Evolutionary conservation across 768 basidiomycete species (phyloP).

Genomic region (Kwoniella sp.): DNA sequence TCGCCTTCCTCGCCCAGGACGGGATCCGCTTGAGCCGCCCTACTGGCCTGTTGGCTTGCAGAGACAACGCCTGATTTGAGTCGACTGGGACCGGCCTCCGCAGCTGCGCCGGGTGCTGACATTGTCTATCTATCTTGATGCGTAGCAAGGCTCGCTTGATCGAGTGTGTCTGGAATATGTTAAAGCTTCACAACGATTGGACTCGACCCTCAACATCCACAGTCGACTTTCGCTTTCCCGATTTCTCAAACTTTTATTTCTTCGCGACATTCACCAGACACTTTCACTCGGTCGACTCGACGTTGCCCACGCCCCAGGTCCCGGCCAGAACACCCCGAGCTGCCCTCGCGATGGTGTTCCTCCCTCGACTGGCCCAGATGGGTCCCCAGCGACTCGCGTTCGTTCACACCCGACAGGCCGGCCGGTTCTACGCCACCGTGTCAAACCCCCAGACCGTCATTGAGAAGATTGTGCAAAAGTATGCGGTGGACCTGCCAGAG

Average conservation of each 20-base stretch:
- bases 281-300: neutral
- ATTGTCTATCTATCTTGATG: neutral
- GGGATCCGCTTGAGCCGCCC: neutral
- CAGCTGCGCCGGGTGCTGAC: neutral
- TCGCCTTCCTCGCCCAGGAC: neutral
- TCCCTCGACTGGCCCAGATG: conserved; percentile 8
- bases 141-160: neutral
- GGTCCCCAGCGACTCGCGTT: conserved; percentile 4
- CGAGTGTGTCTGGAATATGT: neutral
- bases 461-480: conserved; percentile 96
- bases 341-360: conserved; percentile 1
- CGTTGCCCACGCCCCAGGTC: too few species aligned
- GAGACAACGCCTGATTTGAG: too few species aligned
- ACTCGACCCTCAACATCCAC: conserved; percentile 1
- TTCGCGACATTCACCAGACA: neutral
- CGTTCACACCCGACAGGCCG: conserved; percentile 5
- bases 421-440: conserved; percentile 33
- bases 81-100: conserved; percentile 13
- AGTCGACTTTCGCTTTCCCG: neutral
- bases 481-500: conserved; percentile 80
- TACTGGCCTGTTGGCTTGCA: neutral
- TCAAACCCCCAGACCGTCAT: conserved; percentile 69
- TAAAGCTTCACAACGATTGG: conserved; percentile 13
- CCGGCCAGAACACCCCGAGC: neutral
- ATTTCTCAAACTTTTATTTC: neutral